Evolutionary conservation across 306 rosid genomes (phyloP), one percentile per base, ranked within the genome.

Genomic region (Nissolia schottii): DNA sequence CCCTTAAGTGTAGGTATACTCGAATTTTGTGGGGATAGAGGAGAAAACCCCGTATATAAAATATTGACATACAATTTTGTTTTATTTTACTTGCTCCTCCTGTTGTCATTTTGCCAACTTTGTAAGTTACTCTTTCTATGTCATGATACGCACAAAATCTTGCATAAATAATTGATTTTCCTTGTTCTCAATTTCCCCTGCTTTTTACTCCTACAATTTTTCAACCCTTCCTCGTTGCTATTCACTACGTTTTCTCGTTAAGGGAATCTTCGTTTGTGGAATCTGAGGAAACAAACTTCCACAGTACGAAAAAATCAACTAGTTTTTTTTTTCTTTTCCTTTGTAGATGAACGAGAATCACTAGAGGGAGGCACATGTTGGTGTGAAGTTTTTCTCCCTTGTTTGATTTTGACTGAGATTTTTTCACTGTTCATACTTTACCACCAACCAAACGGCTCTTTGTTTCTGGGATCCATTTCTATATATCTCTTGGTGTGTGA

Each of bases 261-360:
- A 76, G 79, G 84, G 88, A 81, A 89, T 87, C 80, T 60, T 84
- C 54, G 67, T 77, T n/a, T 78, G 90, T 73, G 73, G 88, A 83
- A 89, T 87, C 85, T 74, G 83, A 78, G 82, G 82, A 80, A 77
- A 51, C 55, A 32, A n/a, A n/a, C n/a, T n/a, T n/a, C n/a, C n/a
- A 76, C 41, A 64, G 74, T 31, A 28, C 27, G 29, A 28, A 83
- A 28, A 83, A 81, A 55, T 81, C 70, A 50, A 68, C 55, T 69
- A 58, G 51, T 35, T 69, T 75, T 3, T 64, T 80, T 3, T 64
- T 80, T 64, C 12, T 49, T 79, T 64, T 72, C 37, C 37, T 69
- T 23, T 23, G 66, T 22, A 71, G 67, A 72, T 65, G 61, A 63
- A 75, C 68, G 37, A 74, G 66, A 79, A 81, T 79, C 83, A 75